phyloP scores from a whole-genome alignment of 2,329 filamentous ascomycete genomes.

The Anthostomella pinea region DNA sequence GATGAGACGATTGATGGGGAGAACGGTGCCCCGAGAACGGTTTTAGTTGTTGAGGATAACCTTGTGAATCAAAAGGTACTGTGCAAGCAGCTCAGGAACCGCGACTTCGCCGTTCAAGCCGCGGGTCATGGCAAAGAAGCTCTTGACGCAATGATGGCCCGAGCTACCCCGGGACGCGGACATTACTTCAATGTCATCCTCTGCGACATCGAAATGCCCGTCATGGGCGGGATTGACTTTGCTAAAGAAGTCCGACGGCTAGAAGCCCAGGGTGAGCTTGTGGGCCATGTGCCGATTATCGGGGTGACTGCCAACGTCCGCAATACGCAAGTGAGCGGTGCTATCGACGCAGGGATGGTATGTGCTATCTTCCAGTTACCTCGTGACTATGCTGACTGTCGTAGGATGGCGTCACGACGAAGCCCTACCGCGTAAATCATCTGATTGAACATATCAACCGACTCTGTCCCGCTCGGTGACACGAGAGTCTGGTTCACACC shows the following conservation, averaged over 20 bases:
- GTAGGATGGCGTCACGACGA: constrained; percentile 29
- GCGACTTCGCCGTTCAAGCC: constrained; percentile 49
- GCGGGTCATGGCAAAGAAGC: constrained; percentile 30
- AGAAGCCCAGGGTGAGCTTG: constrained; percentile 15
- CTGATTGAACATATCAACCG: constrained; percentile 25
- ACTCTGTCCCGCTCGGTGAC: constrained; percentile 16
- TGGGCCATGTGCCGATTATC: constrained; percentile 24
- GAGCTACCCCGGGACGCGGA: no score
- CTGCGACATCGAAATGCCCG: constrained; percentile 30
- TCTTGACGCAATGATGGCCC: no score
- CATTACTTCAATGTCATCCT: constrained; percentile 23
- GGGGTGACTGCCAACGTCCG: constrained; percentile 29
- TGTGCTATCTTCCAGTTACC: neutral
- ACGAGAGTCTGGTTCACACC: no score
- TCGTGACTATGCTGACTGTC: constrained; percentile 4
- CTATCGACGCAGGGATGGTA: constrained; percentile 28
- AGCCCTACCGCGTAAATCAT: constrained; percentile 27
- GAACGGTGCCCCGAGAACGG: no score
- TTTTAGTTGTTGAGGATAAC: constrained; percentile 61
- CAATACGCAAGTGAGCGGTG: constrained; percentile 23
- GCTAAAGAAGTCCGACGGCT: constrained; percentile 20
- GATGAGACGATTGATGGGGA: no score
- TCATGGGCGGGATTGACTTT: constrained; percentile 28
- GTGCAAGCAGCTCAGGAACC: constrained; percentile 47
- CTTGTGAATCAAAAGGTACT: constrained; percentile 58